A percentile compares a stretch with the other conserved stretches of the same genome.
These are phyloP conservation scores for Stropharia rugosoannulata DNA, from an alignment of 768 basidiomycete species.

Conservation along the genomic window DNA sequence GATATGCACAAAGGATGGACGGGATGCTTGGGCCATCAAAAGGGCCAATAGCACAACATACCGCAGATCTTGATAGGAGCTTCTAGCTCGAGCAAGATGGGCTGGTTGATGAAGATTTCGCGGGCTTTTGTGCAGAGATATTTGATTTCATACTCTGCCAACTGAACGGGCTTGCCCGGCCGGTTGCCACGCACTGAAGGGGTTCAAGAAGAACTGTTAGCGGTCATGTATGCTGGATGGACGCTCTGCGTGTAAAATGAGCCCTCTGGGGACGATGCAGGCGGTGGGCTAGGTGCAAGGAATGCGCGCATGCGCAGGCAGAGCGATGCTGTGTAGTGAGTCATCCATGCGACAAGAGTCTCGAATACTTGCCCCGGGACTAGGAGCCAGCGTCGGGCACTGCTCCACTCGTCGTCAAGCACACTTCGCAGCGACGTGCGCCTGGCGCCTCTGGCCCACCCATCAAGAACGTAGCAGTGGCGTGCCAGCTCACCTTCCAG, in stretches of 20 bases:
- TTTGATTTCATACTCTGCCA: conserved; percentile 99
- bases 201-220: conserved; percentile 25
- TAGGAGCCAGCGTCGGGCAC: background rate
- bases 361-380: conserved; percentile 9
- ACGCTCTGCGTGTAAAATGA: conserved; percentile 6
- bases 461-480: background rate
- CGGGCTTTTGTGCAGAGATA: conserved; percentile 98
- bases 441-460: background rate
- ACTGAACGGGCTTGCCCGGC: conserved; percentile 96
- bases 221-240: conserved; percentile 5
- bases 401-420: background rate
- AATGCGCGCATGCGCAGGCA: background rate
- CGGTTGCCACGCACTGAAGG: conserved; percentile 87
- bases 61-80: conserved; percentile 99
- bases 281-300: background rate
- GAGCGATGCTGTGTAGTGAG: conserved; percentile 11
- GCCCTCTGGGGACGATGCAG: background rate
- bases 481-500: conserved; percentile 75
- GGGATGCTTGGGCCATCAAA: background rate
- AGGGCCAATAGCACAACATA: conserved; percentile 37
- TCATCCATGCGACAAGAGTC: conserved; percentile 17
- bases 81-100: conserved; percentile 95
- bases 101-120: conserved; percentile 99
- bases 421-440: background rate
- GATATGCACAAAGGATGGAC: conserved; percentile 15